Evolutionary conservation across 805 yeast species (phyloP).

Genomic region (Groenewaldozyma salmanticensis): DNA sequence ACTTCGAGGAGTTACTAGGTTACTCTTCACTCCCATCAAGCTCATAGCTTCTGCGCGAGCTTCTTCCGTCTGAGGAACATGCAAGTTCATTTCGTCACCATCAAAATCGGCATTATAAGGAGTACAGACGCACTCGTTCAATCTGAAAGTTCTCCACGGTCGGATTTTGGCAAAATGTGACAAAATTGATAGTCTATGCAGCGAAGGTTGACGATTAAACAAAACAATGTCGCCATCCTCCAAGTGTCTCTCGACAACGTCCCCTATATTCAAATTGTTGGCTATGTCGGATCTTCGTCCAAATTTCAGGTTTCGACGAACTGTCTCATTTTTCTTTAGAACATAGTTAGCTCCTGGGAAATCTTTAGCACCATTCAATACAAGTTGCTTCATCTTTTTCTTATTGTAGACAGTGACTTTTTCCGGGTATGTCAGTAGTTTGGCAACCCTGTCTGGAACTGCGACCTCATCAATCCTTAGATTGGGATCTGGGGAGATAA

Average conservation of each 20-base stretch:
- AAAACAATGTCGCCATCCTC: slow-evolving; percentile 96
- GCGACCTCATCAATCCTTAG: slow-evolving; percentile 93
- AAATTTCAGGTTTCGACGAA: slow-evolving; percentile 78
- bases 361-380: slow-evolving; percentile 73
- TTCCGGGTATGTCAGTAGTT: slow-evolving; percentile 92
- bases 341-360: slow-evolving; percentile 98
- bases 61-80: slow-evolving; percentile 98
- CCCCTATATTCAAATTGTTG: slow-evolving; percentile 70
- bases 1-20: slow-evolving; percentile 87
- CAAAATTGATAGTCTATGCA: slow-evolving; percentile 86
- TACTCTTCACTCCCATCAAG: slow-evolving; percentile 95
- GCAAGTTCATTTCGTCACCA: slow-evolving; percentile 98
- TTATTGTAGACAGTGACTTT: slow-evolving; percentile 81
- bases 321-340: slow-evolving; percentile 69
- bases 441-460: slow-evolving; percentile 95
- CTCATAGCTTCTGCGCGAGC: slow-evolving; percentile 98
- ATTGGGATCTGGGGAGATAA: slow-evolving; percentile 97
- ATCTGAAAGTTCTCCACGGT: slow-evolving; percentile 96
- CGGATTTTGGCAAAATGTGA: slow-evolving; percentile 93
- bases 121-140: slow-evolving; percentile 98
- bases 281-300: slow-evolving; percentile 81
- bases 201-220: slow-evolving; percentile 95
- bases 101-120: slow-evolving; percentile 99
- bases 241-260: slow-evolving; percentile 89
- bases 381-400: slow-evolving; percentile 61